These are phyloP conservation scores for Ceratocystis alfenasii DNA, from an alignment of 2,329 filamentous ascomycete genomes.

Conservation along the genomic window DNA sequence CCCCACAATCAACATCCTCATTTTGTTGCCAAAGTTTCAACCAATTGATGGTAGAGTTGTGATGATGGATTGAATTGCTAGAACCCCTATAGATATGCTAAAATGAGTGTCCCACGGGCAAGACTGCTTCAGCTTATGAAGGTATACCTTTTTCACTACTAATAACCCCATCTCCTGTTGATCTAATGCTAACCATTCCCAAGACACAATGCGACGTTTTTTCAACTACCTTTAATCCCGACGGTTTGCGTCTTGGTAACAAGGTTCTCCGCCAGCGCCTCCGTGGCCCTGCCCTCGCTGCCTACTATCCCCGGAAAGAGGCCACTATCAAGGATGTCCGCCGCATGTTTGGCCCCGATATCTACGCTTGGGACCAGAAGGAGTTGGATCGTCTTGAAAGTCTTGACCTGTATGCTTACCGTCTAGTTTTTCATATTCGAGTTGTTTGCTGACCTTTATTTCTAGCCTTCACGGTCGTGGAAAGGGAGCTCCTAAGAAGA, in stretches of 20 bases:
- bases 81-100: constrained; percentile 28
- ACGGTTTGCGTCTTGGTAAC: constrained; percentile 70
- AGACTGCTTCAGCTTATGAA: constrained; percentile 64
- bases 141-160: constrained; percentile 38
- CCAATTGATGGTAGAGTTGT: constrained; percentile 22
- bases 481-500: constrained; percentile 84
- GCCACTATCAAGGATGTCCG: constrained; percentile 63
- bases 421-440: not conserved
- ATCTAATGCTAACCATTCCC: constrained; percentile 24
- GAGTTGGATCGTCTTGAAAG: constrained; percentile 72
- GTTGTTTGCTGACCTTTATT: constrained; percentile 16
- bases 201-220: constrained; percentile 89
- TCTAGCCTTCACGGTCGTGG: constrained; percentile 57
- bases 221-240: constrained; percentile 80
- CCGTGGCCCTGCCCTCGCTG: constrained; percentile 65
- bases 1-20: constrained; percentile 22
- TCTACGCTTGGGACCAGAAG: constrained; percentile 59
- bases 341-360: constrained; percentile 52
- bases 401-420: constrained; percentile 47
- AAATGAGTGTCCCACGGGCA: constrained; percentile 51
- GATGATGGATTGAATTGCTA: not conserved
- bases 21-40: constrained; percentile 14
- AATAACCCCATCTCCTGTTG: not conserved
- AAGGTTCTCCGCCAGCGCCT: constrained; percentile 83
- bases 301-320: constrained; percentile 76